A percentile compares a stretch with the other conserved stretches of the same genome.
phyloP scores from a whole-genome alignment of 495 filamentous ascomycete genomes.

The Aspergillus wentii region DNA sequence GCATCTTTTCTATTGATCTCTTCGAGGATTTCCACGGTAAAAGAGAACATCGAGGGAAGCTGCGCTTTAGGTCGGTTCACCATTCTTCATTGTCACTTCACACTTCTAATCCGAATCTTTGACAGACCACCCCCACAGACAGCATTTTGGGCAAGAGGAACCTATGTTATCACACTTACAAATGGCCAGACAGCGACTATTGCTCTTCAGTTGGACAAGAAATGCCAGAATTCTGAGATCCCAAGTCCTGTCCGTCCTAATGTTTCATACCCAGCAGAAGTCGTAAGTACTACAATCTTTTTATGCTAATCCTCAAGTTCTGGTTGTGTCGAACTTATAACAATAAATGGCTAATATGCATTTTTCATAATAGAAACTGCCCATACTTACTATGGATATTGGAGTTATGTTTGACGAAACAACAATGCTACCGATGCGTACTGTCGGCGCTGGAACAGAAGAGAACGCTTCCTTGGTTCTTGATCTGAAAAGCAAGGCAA shows the following conservation, averaged over 20 bases:
- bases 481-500: constrained; percentile 19
- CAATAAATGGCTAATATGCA: no score
- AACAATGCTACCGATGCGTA: constrained; percentile 25
- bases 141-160: constrained; percentile 32
- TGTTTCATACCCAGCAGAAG: constrained; percentile 21
- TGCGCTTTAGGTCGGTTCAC: constrained; percentile 39
- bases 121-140: constrained; percentile 36
- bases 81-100: background rate
- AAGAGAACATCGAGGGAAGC: constrained; percentile 19
- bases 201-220: constrained; percentile 14
- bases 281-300: constrained; percentile 18
- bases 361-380: constrained; percentile 25
- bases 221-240: constrained; percentile 9
- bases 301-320: background rate
- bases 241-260: constrained; percentile 23
- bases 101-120: constrained; percentile 2
- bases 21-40: constrained; percentile 30
- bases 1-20: constrained; percentile 38
- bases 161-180: constrained; percentile 21
- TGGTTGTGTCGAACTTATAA: no score
- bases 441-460: constrained; percentile 9
- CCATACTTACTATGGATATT: constrained; percentile 23
- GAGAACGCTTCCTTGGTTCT: constrained; percentile 14
- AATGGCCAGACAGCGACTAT: constrained; percentile 11
- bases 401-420: constrained; percentile 24